Base-by-base conservation (phyloP, 306 rosid genomes). In the Vicia faba region DNA sequence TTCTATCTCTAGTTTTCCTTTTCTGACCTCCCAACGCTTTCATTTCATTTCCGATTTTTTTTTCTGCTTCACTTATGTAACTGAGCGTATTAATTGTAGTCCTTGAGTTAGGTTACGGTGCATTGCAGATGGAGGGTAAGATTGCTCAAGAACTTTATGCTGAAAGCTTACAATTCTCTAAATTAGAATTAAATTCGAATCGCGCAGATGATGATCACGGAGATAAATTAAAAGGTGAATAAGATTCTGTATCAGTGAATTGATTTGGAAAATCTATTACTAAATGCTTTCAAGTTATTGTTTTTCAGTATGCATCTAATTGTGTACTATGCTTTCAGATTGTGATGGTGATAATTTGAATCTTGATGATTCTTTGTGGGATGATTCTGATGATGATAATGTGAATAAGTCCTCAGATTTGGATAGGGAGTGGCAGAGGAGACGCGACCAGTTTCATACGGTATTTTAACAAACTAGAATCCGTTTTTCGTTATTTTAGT, bases 141-240 rank as follows among this genome's bases (percentile, higher is more conserved):
- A 11, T 91, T 82, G 89, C 95, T 36, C 84, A 85, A 68, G 91
- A 87, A 68, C 91, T 91, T 69, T 91, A 91, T 76, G 77, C 81
- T 6, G 90, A 91, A 54, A 86, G 87, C 58, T 77, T 83, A 38
- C 77, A 73, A 63, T 11, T 75, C 4, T 79, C 92, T 38, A 82
- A 84, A 41, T 11, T 74, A 68, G 86, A 83, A 69, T 66, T 80
- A 64, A 50, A 58, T 65, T 44, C 85, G 0, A 23, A 75, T 5
- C 46, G 8, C 56, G 68, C 70, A n/a, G 56, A 55, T 41, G 7
- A 40, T 46, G 8, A 31, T 75, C 53, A 57, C 45, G 67, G 73
- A 55, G 51, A 59, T 62, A 66, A 35, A 68, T 15, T 57, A 58
- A 76, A 57, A 16, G 85, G 95, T 87, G 73, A 75, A 62, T 80